Percentiles rank a stretch among this genome's conserved stretches.
phyloP scores from a whole-genome alignment of 2,329 filamentous ascomycete genomes.

The Aspergillus hortae region DNA sequence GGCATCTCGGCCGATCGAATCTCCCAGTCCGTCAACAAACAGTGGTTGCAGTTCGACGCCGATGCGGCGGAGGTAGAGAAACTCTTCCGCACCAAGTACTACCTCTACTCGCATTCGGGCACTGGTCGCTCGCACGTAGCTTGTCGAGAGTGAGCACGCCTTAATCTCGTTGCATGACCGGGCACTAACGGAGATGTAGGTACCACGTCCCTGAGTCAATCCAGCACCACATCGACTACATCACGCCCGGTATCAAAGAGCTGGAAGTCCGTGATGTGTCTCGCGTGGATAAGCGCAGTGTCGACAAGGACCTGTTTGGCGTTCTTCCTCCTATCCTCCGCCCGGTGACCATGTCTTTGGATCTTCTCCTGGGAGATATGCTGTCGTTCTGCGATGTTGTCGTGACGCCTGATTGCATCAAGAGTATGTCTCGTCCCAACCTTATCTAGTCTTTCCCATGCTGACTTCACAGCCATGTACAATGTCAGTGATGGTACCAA shows the following conservation, averaged over 20 bases:
- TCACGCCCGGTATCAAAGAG: constrained; percentile 46
- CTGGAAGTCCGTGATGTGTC: constrained; percentile 23
- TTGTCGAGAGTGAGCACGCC: constrained; percentile 34
- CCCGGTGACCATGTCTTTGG: constrained; percentile 21
- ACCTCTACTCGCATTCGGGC: constrained; percentile 46
- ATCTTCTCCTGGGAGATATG: constrained; percentile 14
- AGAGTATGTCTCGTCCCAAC: constrained; percentile 14
- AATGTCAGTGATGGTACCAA: constrained; percentile 39
- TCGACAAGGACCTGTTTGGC: constrained; percentile 22
- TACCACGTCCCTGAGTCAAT: constrained; percentile 51
- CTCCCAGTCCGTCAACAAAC: constrained; percentile 48
- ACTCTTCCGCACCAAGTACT: constrained; percentile 54
- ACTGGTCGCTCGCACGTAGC: constrained; percentile 28
- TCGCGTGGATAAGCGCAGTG: constrained; percentile 6
- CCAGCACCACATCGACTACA: constrained; percentile 52
- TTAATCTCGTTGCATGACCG: background rate
- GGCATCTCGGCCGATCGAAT: constrained; percentile 52
- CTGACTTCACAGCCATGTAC: constrained; percentile 36
- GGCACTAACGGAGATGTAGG: constrained; percentile 8
- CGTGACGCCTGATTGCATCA: constrained; percentile 43
- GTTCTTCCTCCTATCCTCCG: constrained; percentile 22
- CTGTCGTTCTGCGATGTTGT: constrained; percentile 25
- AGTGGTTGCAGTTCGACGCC: constrained; percentile 55
- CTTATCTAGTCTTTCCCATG: background rate
- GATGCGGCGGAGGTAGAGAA: constrained; percentile 52